Percentiles rank a stretch among this genome's conserved stretches.
Conservation (phyloP, 176 grass and related monocot species). For the Bothriochloa decipiens region DNA sequence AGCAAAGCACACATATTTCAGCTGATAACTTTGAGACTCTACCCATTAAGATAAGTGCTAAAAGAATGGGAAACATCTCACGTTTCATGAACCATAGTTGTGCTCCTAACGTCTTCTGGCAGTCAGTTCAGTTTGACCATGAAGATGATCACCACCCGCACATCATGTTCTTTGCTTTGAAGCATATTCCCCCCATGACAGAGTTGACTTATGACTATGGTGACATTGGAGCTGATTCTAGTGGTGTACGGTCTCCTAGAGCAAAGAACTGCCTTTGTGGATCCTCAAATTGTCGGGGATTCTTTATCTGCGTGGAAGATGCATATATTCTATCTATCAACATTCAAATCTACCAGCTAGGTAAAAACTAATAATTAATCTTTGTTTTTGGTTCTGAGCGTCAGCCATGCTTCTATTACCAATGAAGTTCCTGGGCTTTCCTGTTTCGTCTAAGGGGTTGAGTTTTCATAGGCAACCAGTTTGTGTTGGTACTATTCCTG, state of each 20-base stretch:
- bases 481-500: conserved; percentile 4
- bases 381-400: background rate
- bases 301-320: conserved; percentile 54
- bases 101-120: conserved; percentile 82
- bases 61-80: conserved; percentile 70
- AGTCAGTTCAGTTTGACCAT: conserved; percentile 84
- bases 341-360: conserved; percentile 28
- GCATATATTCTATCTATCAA: conserved; percentile 26
- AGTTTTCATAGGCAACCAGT: conserved; percentile 5
- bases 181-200: conserved; percentile 95
- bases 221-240: conserved; percentile 41
- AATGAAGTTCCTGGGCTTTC: background rate
- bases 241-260: conserved; percentile 35
- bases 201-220: conserved; percentile 95
- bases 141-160: conserved; percentile 66
- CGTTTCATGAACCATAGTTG: conserved; percentile 98
- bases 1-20: conserved; percentile 51
- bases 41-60: conserved; percentile 84
- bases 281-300: conserved; percentile 69
- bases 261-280: conserved; percentile 80
- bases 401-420: conserved; percentile 10
- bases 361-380: conserved; percentile 1
- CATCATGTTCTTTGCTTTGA: conserved; percentile 96
- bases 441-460: background rate
- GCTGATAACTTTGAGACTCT: conserved; percentile 60